Evolutionary conservation across 345 rosid species (phyloP), one percentile per base, ranked within the genome.

Genomic region (Populus euphratica): DNA sequence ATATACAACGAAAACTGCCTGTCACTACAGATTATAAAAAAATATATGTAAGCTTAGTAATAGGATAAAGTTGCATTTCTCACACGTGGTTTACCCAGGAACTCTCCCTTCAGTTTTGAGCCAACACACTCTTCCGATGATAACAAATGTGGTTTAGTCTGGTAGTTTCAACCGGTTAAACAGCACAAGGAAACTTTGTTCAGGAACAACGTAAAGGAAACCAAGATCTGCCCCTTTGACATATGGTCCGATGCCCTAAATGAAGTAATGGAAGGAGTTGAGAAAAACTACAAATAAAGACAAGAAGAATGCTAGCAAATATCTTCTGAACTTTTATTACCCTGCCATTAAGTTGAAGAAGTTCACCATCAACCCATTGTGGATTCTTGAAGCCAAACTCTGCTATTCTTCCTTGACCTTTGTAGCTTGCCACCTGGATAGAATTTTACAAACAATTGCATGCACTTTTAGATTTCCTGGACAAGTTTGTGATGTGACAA

Each of bases 341-440:
- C 97, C 88, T 91, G 81, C 99, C 99, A 81, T 82, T 89, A 54
- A 95, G 90, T 83, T 91, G 91, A 72, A 95, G 88, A 79, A 95
- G 94, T 86, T 90, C 93, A 35, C 99, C 98, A 27, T 88, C 94
- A 13, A 95, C 98, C 99, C 99, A 95, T 78, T 80, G 85, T 18
- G 97, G 97, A 81, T 92, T 91, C 68, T 78, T 76, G 79, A 91
- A 92, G 76, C 94, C 97, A 50, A 90, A 82, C 77, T 91, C 92
- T 77, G 99, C 98, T 77, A 92, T 92, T 86, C 94, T 90, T 85
- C 98, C 98, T 86, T 92, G 89, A 77, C 98, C 99, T 85, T 83
- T 87, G 87, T 90, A 91, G 86, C 94, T 86, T 21, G 93, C 91
- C 77, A 87, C 91, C 99, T 95, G 81, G 71, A 84, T 14, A 64